phyloP scores from a whole-genome alignment of 2,329 filamentous ascomycete species.

The Pseudocercospora macadamiae region DNA sequence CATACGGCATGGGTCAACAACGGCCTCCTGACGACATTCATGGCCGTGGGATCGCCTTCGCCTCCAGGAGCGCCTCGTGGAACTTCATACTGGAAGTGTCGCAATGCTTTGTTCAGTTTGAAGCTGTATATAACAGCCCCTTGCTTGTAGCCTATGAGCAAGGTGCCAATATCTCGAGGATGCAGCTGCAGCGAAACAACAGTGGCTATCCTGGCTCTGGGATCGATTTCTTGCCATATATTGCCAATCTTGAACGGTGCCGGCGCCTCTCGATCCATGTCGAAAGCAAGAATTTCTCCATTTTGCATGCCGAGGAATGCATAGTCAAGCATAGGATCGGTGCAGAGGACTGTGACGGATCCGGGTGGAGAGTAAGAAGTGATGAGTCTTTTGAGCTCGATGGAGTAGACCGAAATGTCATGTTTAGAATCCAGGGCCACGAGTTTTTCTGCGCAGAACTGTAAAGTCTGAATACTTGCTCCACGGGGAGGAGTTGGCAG shows the following conservation, averaged over 20 bases:
- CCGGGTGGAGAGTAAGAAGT: conserved; percentile 76
- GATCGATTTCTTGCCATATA: conserved; percentile 76
- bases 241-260: conserved; percentile 83
- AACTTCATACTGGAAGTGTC: conserved; percentile 82
- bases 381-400: conserved; percentile 68
- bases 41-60: conserved; percentile 64
- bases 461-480: conserved; percentile 74
- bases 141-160: conserved; percentile 87
- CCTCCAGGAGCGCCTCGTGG: conserved; percentile 82
- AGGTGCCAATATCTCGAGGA: conserved; percentile 86
- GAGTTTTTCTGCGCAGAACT: conserved; percentile 85
- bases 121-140: conserved; percentile 92
- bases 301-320: conserved; percentile 70
- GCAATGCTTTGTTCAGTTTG: conserved; percentile 79
- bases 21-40: conserved; percentile 68
- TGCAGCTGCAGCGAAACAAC: conserved; percentile 83
- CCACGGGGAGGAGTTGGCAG: conserved; percentile 68
- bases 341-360: conserved; percentile 71
- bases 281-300: conserved; percentile 87
- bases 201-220: conserved; percentile 64
- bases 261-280: conserved; percentile 78
- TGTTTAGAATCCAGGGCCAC: conserved; percentile 83
- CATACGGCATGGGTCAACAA: conserved; percentile 81
- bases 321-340: conserved; percentile 92
- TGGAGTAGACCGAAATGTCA: conserved; percentile 81